Base-by-base conservation (phyloP, 2,329 filamentous ascomycete genomes). In the Seiridium unicorne region DNA sequence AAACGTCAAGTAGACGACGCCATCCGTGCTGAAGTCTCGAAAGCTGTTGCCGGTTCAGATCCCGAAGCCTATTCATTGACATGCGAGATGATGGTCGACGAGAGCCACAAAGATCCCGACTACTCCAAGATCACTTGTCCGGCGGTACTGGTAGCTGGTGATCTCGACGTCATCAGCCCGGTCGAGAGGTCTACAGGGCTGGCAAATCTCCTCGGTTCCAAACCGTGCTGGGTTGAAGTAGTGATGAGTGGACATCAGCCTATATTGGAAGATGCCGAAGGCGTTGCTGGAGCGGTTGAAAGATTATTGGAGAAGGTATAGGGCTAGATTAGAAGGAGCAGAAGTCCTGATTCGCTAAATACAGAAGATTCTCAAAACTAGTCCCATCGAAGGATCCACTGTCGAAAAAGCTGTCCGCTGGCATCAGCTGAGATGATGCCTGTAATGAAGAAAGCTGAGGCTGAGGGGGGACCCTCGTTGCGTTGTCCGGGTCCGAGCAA, bases 61-160 rank as follows among this genome's bases (percentile, higher is more conserved):
- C 61, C 69, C 1, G 72, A 74, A 44, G 70, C 65, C 0, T 75
- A 74, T 55, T 71, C 73, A 2, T 65, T 64, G 11, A 73, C 71
- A 3, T 71, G 67, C 44, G 71, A 73, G 57, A 66, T 68, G 8
- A 59, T 70, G 8, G 70, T 71, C n/a, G 67, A 67, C 18, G 62
- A 63, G 5, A 56, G 58, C 9, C 73, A 74, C 58, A 58, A 63
- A 31, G 72, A 75, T 55, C 72, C 73, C 0, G 67, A 73, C 46
- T 74, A 74, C 56, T 35, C 61, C 10, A 60, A 60, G 9, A 73
- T 74, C 58, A 65, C 55, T 36, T 72, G 70, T 44, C 71, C 71
- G 1, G 57, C 63, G 5, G 60, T 72, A 2, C 67, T 74, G 32
- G 65, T 75, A 2, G 68, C 68, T 1, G 72, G 72, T 2, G 69